Evolutionary conservation across 805 yeast genomes (phyloP), one percentile per base, ranked within the genome.

Genomic region (Ogataea trehaloabstinens): DNA sequence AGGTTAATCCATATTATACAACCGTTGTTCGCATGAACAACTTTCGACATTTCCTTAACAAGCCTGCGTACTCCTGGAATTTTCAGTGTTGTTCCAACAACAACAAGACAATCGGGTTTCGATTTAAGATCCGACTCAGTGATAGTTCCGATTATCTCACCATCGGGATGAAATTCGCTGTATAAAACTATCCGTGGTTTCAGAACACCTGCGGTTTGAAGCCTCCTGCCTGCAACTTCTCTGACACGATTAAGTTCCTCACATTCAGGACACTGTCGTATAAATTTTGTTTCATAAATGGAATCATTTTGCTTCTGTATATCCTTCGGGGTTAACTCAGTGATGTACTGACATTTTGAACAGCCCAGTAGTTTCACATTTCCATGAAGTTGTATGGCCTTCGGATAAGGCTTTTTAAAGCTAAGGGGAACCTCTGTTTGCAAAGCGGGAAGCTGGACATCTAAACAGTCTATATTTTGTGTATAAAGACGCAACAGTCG

Each of bases 381-480:
- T 0, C 96, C 96, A 61, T 89, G 96, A 19, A 93, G 73, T 63
- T 88, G 96, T 20, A 89, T 71, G 4, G 88, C 74, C 53, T 56
- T 74, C 42, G 78, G 86, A 55, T 38, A 55, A 3, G 58, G 56
- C 20, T 47, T 52, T 59, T 42, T 49, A 27, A 52, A 48, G 12
- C 55, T 61, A 21, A 80, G 61, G 1, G 85, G 85, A 1, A 69
- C 68, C 19, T 64, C 60, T 0, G 85, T 77, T 19, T 60, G 60
- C 38, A 82, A 56, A 42, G 69, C 48, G 2, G 72, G 60, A 24
- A 84, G 73, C 49, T 75, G 72, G 8, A 74, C 64, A 52, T 89
- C 96, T 34, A 89, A 66, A 34, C 88, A 77, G 61, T 89, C 96
- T 41, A 89, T 86, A 55, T 89, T 89, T 55, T 89, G 96, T 0